Base-by-base conservation (phyloP, 2,329 filamentous ascomycete genomes). In the Claviceps sp. region DNA sequence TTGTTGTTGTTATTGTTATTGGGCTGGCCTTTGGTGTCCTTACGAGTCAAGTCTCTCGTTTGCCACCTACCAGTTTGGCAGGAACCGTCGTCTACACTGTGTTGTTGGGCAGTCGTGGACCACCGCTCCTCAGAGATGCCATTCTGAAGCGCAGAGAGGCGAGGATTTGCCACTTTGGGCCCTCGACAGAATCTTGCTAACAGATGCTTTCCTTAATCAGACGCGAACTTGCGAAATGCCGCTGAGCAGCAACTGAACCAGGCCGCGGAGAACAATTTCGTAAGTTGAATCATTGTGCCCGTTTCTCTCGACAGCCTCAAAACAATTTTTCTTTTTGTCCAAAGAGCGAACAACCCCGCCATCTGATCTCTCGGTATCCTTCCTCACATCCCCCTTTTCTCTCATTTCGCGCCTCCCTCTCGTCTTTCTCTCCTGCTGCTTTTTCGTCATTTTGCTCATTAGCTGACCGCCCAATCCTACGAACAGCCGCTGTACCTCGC, bases 201-300 rank as follows among this genome's bases (percentile, higher is more conserved):
- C 44, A n/a, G 6, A 54, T 54, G n/a, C 36, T 26, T 53, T 63
- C 52, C 56, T 55, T 53, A 22, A 56, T 68, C 96, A 96, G 93
- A 98, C 80, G 86, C 89, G 70, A 79, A 82, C 67, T 83, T 87
- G 70, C 90, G 93, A 77, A 84, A 87, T 69, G 84, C 83, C 71
- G 91, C 93, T 62, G 93, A 98, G 75, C 85, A 93, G 71, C 90
- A 96, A 75, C 87, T 98, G 62, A 82, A 78, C 63, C 87, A 93
- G 72, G 93, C 93, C 64, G 87, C 91, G 59, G 89, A 95, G 71
- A 85, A 83, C 67, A 91, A 98, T 75, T 98, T 97, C 70, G 93
- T 98, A 83, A 65, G 72, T 67, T 59, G 57, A 57, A 58, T 22
- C 36, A 18, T 11, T 34, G 26, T 20, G n/a, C 26, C 60, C 42